A percentile compares a stretch with the other conserved stretches of the same genome.
Evolutionary conservation across 495 filamentous ascomycete genomes (phyloP).

Genomic region (Daldinia concentrica): DNA sequence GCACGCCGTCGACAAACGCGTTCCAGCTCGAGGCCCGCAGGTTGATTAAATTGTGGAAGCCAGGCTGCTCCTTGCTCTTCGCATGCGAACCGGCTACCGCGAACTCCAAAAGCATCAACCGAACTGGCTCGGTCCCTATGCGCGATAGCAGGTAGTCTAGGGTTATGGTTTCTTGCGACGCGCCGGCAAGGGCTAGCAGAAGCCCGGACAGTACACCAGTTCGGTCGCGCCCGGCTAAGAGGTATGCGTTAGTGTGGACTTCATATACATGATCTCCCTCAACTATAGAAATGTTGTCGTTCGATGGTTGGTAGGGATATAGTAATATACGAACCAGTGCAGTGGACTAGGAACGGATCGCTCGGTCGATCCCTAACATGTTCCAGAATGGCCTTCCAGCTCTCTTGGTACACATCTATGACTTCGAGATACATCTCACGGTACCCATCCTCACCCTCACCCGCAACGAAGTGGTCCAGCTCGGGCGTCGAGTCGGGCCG

Average conservation of each 20-base stretch:
- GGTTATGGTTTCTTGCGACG: constrained; percentile 54
- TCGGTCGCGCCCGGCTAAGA: constrained; percentile 68
- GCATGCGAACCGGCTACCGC: constrained; percentile 47
- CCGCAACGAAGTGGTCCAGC: constrained; percentile 50
- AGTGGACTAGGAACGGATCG: constrained; percentile 57
- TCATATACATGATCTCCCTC: neutral
- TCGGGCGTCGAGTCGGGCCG: constrained; percentile 47
- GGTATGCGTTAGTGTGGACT: constrained; percentile 15
- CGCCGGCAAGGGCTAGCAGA: constrained; percentile 63
- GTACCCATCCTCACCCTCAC: constrained; percentile 53
- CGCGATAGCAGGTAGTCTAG: constrained; percentile 63
- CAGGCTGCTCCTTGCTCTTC: constrained; percentile 46
- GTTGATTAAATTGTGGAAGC: constrained; percentile 54
- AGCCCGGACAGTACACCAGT: constrained; percentile 69
- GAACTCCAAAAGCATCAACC: constrained; percentile 53
- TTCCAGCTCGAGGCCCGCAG: constrained; percentile 50
- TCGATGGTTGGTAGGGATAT: neutral
- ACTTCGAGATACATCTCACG: constrained; percentile 55
- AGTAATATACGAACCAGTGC: constrained; percentile 57
- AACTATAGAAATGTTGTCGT: neutral
- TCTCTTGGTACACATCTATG: constrained; percentile 48
- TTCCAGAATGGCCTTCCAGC: constrained; percentile 51
- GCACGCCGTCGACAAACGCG: constrained; percentile 51
- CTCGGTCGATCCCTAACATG: constrained; percentile 46
- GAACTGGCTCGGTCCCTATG: constrained; percentile 57